These are phyloP conservation scores for Clonostachys rosea DNA, from an alignment of 2,329 filamentous ascomycete species.

Conservation along the genomic window DNA sequence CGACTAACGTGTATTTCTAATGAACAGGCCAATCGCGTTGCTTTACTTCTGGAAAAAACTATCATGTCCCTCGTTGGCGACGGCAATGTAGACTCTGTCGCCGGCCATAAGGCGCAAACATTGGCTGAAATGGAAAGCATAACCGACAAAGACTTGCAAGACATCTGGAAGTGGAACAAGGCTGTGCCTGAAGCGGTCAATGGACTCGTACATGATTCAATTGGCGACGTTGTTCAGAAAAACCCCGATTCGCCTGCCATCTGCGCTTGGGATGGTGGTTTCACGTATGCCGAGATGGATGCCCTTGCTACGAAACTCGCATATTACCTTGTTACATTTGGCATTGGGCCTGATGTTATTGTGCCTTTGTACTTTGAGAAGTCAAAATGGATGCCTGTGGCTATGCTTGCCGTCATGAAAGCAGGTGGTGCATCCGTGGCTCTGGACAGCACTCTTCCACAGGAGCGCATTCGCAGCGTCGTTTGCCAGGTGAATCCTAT, in stretches of 20 bases:
- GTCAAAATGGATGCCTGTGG: constrained; percentile 10
- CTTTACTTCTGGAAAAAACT: no score
- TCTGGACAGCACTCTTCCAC: constrained; percentile 13
- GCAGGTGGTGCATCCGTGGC: constrained; percentile 14
- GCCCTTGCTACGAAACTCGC: neutral
- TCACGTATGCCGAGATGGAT: constrained; percentile 14
- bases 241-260: constrained; percentile 18
- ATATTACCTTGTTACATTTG: neutral
- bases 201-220: neutral
- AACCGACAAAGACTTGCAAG: neutral
- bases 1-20: no score
- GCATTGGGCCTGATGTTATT: constrained; percentile 1
- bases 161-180: neutral
- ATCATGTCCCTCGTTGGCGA: no score
- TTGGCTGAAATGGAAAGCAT: neutral
- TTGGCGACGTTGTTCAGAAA: neutral
- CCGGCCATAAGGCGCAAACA: no score
- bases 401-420: constrained; percentile 16
- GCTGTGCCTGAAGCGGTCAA: neutral
- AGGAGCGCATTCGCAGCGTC: constrained; percentile 2
- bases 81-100: no score
- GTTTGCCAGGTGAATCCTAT: neutral
- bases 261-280: constrained; percentile 12
- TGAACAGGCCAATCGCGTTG: no score
- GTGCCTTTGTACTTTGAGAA: constrained; percentile 13